Evolutionary conservation across 192 early-diverging fungal species (phyloP).

Genomic region (Backusella tuberculispora): DNA sequence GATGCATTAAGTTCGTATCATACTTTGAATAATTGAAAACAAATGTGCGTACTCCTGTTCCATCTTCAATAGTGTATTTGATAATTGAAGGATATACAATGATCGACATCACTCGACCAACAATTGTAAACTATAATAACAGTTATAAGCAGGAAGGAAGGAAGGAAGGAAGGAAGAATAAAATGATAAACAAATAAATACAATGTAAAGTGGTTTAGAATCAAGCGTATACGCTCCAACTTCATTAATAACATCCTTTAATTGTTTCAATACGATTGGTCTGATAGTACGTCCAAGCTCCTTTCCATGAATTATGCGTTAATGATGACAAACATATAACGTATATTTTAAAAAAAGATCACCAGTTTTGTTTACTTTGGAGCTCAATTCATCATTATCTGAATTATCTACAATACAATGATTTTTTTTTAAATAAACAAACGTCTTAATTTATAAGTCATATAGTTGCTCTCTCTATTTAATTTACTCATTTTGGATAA

Average conservation of each 20-base stretch:
- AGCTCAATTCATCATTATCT: too few species aligned
- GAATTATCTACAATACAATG: too few species aligned
- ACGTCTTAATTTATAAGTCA: background rate
- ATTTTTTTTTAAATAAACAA: background rate
- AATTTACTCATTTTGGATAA: background rate
- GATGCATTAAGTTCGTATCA: background rate
- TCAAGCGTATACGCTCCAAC: background rate
- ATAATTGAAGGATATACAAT: background rate
- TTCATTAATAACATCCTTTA: background rate
- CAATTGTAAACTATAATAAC: background rate
- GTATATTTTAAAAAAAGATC: too few species aligned
- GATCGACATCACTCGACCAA: background rate
- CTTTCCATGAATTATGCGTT: too few species aligned
- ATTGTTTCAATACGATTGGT: conserved; percentile 5
- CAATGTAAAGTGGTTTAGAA: background rate
- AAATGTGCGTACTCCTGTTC: conserved; percentile 62
- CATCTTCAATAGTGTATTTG: conserved; percentile 76
- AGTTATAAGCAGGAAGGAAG: background rate
- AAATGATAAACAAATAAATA: background rate
- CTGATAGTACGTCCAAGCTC: background rate
- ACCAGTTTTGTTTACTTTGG: too few species aligned
- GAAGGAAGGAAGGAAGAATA: background rate
- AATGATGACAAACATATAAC: too few species aligned
- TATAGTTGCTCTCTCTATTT: too few species aligned
- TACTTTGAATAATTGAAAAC: background rate